Base-by-base conservation (phyloP, 345 rosid species). In the Hibiscus syriacus region DNA sequence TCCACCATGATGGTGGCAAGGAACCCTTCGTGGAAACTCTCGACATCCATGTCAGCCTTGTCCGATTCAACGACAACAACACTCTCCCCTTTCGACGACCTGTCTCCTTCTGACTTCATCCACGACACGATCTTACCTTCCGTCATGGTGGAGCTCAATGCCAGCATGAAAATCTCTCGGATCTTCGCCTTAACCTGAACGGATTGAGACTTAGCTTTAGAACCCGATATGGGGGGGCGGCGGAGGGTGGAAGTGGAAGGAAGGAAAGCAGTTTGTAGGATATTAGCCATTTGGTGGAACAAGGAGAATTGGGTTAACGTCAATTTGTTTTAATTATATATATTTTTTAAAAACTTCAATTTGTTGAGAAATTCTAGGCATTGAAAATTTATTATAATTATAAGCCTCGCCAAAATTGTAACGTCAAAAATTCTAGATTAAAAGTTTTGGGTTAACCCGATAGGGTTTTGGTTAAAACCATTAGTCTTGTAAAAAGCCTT, bases 21-120 rank as follows among this genome's bases (percentile, higher is more conserved):
- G 71, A 82, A 89, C 4, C 96, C 99, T n/a, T 94, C 99, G 68
- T 94, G 82, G 68, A 91, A 91, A n/a, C 95, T 89, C 83, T 91
- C 97, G 12, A 91, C 99, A 73, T 94, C 99, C 99, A 94, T 94
- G 78, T 94, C 97, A 12, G 97, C 99, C 72, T 89, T 94, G 70
- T 89, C 97, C 8, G 97, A 94, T 79, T 94, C 99, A 3, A 94
- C 96, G 2, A 94, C 92, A 14, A 94, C 97, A 36, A 94, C 97
- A 63, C 96, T 89, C 80, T 94, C 95, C 22, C 97, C 97, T 67
- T 89, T 91, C 49, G 80, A 73, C 22, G 91, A 90, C 83, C 84
- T 49, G 23, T 49, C 53, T n/a, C 53, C 53, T 49, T 49, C 53
- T 9, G 53, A 49, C 53, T 49, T n/a, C 53, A 86, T 71, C 99